Percentiles rank a stretch among this genome's conserved stretches.
phyloP scores from a whole-genome alignment of 352 stramenopile species.

The Phytophthora ohioensis region DNA sequence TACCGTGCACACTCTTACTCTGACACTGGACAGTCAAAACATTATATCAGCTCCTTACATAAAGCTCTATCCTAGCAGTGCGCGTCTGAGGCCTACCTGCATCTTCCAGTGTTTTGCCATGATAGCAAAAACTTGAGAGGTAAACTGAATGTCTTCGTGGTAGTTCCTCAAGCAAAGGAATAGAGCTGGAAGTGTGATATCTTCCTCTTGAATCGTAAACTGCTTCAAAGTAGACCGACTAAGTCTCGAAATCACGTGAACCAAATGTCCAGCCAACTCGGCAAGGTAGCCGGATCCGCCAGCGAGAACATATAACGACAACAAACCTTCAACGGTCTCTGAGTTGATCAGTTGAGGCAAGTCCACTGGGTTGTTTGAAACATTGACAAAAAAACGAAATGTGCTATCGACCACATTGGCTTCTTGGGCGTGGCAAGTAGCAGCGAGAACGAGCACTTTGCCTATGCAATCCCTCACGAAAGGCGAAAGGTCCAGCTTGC shows the following conservation, averaged over 20 bases:
- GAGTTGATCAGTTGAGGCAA: conserved; percentile 63
- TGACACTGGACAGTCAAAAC: conserved; percentile 11
- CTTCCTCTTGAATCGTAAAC: conserved; percentile 54
- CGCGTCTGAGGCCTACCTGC: conserved; percentile 29
- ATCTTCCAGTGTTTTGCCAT: conserved; percentile 59
- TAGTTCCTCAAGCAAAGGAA: conserved; percentile 74
- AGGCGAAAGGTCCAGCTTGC: conserved; percentile 62
- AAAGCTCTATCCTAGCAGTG: neutral
- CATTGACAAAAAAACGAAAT: conserved; percentile 71
- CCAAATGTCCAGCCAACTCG: conserved; percentile 47
- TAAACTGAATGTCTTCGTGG: conserved; percentile 51
- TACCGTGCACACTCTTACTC: conserved; percentile 45
- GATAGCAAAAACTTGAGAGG: conserved; percentile 67
- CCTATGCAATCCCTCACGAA: conserved; percentile 59
- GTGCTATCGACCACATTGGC: conserved; percentile 41
- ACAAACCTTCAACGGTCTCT: conserved; percentile 61
- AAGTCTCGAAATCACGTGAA: conserved; percentile 56
- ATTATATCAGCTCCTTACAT: conserved; percentile 2
- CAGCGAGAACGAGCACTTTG: conserved; percentile 52
- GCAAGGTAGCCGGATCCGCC: conserved; percentile 37
- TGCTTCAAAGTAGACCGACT: conserved; percentile 52
- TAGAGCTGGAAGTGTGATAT: conserved; percentile 64
- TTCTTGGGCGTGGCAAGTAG: conserved; percentile 43
- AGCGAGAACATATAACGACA: conserved; percentile 63
- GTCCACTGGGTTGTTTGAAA: conserved; percentile 57